Base-by-base conservation (phyloP, 169 alveolate species). In the Toxoplasma gondii region DNA sequence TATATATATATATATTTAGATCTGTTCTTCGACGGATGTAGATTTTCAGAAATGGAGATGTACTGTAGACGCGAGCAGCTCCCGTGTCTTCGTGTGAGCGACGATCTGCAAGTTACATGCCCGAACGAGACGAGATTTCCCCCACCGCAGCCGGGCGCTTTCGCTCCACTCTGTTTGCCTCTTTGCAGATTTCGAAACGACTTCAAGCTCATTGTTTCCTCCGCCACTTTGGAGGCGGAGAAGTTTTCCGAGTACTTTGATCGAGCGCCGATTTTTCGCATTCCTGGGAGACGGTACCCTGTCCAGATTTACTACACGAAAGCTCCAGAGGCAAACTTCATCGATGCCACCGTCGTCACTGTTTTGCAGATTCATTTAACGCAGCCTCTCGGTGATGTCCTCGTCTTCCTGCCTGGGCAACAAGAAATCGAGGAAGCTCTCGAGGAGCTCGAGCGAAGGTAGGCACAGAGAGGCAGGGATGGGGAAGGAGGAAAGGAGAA, bases 241-340 rank as follows among this genome's bases (percentile, higher is more conserved):
- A 99, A 99, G 96, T 99, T 99, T 96, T 97, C 99, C 41, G 97
- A 98, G 54, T 99, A 98, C 97, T 99, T 99, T 96, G 99, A 98
- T 90, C 80, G 87, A 1, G 96, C 96, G 43, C 97, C 97, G 64
- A 96, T 96, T 87, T 95, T 95, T 93, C 87, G 94, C 41, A 94
- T 96, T 43, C 97, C 97, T 0, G 97, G 97, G 29, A 70, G 97
- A 49, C 78, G 99, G 67, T 98, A 96, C 95, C 99, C 99, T 36
- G 99, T 99, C 7, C 99, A 98, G 96, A 99, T 99, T 86, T 99
- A 98, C 95, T 99, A 99, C 96, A 99, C 99, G 43, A 99, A 99
- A 96, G 97, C 99, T 12, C 99, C 99, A 0, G 99, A 99, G 95
- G 99, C 99, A n/a, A 99, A 99, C 97, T 99, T 98, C 97, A 96